Base-by-base conservation (phyloP, 139 green algal species). In the Coelastrella sp. region DNA sequence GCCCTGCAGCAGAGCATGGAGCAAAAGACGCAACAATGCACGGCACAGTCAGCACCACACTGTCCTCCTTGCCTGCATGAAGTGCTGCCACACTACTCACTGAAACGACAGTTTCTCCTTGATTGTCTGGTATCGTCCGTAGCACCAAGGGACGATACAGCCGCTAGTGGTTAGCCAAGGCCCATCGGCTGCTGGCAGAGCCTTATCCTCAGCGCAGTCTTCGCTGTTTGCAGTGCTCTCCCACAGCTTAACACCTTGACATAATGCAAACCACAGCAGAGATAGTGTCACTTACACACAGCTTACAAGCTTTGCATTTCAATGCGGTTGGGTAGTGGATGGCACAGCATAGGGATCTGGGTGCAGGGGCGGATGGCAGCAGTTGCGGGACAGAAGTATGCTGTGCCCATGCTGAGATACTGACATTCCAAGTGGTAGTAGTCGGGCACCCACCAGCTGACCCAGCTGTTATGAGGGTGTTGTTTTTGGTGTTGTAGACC, bases 131-230 rank as follows among this genome's bases (percentile, higher is more conserved):
- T 51, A 81, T 7, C 73, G 27, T 27, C 73, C 73, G 23, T 81
- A 81, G 32, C 73, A 81, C 73, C 73, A 81, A 45, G 73, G 73
- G 5, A 67, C 73, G 43, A 17, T 79, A 45, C 71, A n/a, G 43
- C 34, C 71, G 64, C 27, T n/a, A 7, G 43, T 4, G n/a, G n/a
- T n/a, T 15, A 81, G 73, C 73, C 73, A 81, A 21, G 73, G 73
- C 73, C 73, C 30, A 15, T 81, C 73, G 25, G 35, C 38, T 48
- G 73, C 73, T 60, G 48, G 73, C 23, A 81, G 30, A 3, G 30
- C 8, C 32, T 68, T 67, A 2, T 81, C 50, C 0, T 50, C 17
- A 8, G 73, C 48, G 37, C 67, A 81, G 27, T 19, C 73, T 37
- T 81, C 48, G 45, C 2, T 34, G 30, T 81, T 50, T 81, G 73